Evolutionary conservation across 495 filamentous ascomycete species (phyloP).

Genomic region (Penicillium angulare): DNA sequence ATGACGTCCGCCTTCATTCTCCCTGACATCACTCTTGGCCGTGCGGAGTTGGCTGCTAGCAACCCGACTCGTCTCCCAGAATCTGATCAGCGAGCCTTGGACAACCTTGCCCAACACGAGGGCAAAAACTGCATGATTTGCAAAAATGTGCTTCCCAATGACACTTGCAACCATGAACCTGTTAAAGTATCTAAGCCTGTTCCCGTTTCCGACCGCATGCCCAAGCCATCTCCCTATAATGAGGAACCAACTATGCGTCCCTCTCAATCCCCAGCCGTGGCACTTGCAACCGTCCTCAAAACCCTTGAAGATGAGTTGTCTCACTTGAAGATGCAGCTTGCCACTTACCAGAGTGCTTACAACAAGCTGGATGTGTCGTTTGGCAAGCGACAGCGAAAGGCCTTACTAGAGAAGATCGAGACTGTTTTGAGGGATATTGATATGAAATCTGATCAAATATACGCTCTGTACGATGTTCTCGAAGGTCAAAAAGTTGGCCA

Average conservation of each 20-base stretch:
- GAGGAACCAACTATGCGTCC: slow-evolving; percentile 77
- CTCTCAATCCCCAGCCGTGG: slow-evolving; percentile 67
- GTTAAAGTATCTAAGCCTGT: slow-evolving; percentile 65
- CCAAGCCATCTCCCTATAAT: slow-evolving; percentile 48
- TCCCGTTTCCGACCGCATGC: slow-evolving; percentile 68
- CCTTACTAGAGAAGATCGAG: slow-evolving; percentile 62
- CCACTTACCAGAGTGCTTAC: slow-evolving; percentile 57
- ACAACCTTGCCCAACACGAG: slow-evolving; percentile 61
- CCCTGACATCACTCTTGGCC: slow-evolving; percentile 62
- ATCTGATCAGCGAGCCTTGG: slow-evolving; percentile 56
- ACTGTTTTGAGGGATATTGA: slow-evolving; percentile 64
- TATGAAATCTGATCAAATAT: slow-evolving; percentile 82
- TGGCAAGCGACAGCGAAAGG: slow-evolving; percentile 65
- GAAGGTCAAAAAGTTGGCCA: slow-evolving; percentile 74
- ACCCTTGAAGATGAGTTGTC: slow-evolving; percentile 77
- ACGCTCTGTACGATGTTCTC: slow-evolving; percentile 83
- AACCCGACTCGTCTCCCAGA: slow-evolving; percentile 39
- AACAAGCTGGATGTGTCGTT: slow-evolving; percentile 67
- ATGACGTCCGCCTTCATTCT: slow-evolving; percentile 84
- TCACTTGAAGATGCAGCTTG: slow-evolving; percentile 70
- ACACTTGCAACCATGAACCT: slow-evolving; percentile 42
- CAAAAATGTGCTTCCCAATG: slow-evolving; percentile 53
- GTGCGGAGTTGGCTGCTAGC: slow-evolving; percentile 31
- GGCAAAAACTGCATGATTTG: slow-evolving; percentile 74
- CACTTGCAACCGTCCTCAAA: slow-evolving; percentile 79